Base-by-base conservation (phyloP, 257 asterid genomes). In the Solanum boliviense region DNA sequence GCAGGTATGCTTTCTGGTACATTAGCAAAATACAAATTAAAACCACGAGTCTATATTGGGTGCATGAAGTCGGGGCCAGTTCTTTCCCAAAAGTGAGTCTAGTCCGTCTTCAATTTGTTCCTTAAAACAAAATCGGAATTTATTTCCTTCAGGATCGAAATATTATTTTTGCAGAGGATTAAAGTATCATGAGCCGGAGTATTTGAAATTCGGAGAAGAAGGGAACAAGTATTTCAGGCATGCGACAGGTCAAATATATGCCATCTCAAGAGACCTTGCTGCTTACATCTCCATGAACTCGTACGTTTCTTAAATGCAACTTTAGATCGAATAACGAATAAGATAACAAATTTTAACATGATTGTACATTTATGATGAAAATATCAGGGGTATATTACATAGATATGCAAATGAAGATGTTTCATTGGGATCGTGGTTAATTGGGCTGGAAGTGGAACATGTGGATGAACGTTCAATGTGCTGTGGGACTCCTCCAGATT, bases 361-460 rank as follows among this genome's bases (percentile, higher is more conserved):
- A 56, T 56, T 56, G 25, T 18, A 56, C 65, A 56, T 56, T 21
- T 56, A 56, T 56, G 8, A 73, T 32, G 60, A 48, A 48, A 48
- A 48, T 25, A 52, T 15, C 87, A 95, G 98, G 84, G 95, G 76
- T 20, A 91, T 95, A 25, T 71, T 94, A 91, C 98, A 95, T 88
- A 90, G 92, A 58, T 95, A 90, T 52, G 98, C 97, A 3, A 95
- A 95, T 48, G 97, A 95, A 92, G 98, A 95, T 34, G 98, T 95
- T 1, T 94, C 98, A 0, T 52, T 95, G 90, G 98, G 98, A 7
- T 85, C 98, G 1, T 95, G 98, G 98, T 88, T 95, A 67, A 92
- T 95, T 35, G 98, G 98, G n/a, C 84, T 95, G 88, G 98, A 95
- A 89, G 98, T 95, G n/a, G 88, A 93, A 72, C 97, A 95, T 60